A percentile compares a stretch with the other conserved stretches of the same genome.
These are phyloP conservation scores for Mercurialis annua DNA, from an alignment of 345 rosid species.

Conservation along the genomic window DNA sequence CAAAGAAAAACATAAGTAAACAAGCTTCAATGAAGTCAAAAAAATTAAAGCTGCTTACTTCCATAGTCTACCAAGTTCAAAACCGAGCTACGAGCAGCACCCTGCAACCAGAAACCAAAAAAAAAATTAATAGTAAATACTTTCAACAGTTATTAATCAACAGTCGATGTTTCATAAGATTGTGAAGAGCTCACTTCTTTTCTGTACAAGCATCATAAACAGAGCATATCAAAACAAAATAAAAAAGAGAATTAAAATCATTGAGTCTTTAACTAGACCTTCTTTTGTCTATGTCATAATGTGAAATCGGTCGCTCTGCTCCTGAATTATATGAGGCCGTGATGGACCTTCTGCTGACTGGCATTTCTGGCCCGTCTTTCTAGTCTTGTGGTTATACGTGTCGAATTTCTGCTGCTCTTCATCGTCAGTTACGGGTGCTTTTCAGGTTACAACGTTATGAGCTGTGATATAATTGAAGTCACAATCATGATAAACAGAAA, in stretches of 20 bases:
- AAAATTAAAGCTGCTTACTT: slow-evolving; percentile 44
- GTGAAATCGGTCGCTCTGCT: slow-evolving; percentile 51
- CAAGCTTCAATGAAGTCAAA: no score
- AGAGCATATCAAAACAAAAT: neutral
- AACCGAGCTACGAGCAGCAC: slow-evolving; percentile 27
- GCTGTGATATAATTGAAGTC: slow-evolving; percentile 24
- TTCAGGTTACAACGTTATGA: slow-evolving; percentile 57
- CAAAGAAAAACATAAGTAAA: neutral
- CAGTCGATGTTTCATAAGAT: slow-evolving; percentile 37
- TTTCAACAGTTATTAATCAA: slow-evolving; percentile 7
- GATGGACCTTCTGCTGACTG: slow-evolving; percentile 24
- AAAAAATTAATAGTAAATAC: neutral
- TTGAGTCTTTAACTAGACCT: slow-evolving; percentile 28
- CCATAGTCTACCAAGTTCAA: slow-evolving; percentile 48
- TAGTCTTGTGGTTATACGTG: neutral
- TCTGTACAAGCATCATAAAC: slow-evolving; percentile 31
- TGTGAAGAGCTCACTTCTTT: slow-evolving; percentile 43
- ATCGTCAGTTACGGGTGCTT: slow-evolving; percentile 28
- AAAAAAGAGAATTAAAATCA: neutral
- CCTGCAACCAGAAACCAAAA: slow-evolving; percentile 31
- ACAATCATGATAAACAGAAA: neutral
- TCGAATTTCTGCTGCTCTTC: slow-evolving; percentile 16
- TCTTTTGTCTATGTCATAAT: slow-evolving; percentile 48
- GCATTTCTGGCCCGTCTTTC: slow-evolving; percentile 29
- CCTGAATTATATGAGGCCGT: slow-evolving; percentile 22